Percentiles rank a stretch among this genome's conserved stretches.
These are phyloP conservation scores for Byssochlamys sp. DNA, from an alignment of 2,329 filamentous ascomycete genomes.

Conservation along the genomic window DNA sequence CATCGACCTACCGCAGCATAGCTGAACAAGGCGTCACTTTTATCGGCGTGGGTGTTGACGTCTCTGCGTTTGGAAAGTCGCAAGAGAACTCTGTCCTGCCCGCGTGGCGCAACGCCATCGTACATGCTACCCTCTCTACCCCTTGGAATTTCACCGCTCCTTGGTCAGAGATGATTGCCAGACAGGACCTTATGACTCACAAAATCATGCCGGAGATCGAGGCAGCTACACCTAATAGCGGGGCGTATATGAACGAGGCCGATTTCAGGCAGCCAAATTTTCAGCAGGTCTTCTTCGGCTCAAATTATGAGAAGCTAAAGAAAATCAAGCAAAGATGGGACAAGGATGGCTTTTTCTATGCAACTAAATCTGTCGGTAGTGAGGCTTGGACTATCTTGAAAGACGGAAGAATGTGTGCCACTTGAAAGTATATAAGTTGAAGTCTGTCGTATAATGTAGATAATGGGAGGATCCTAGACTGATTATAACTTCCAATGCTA, in stretches of 20 bases:
- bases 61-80: constrained; percentile 24
- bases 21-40: constrained; percentile 25
- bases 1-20: constrained; percentile 23
- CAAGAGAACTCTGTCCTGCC: constrained; percentile 33
- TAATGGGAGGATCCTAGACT: too few species aligned
- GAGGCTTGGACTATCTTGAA: constrained; percentile 23
- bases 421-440: not conserved
- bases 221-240: constrained; percentile 28
- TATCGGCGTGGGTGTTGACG: constrained; percentile 32
- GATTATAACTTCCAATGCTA: too few species aligned
- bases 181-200: constrained; percentile 32
- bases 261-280: constrained; percentile 34
- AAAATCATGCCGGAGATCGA: constrained; percentile 30
- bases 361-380: constrained; percentile 29
- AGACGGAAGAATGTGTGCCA: constrained; percentile 3
- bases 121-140: constrained; percentile 27
- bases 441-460: too few species aligned
- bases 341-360: constrained; percentile 33
- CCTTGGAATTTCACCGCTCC: constrained; percentile 31
- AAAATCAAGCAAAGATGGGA: constrained; percentile 35
- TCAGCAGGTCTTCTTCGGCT: constrained; percentile 34
- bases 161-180: constrained; percentile 25
- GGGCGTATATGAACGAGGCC: constrained; percentile 34
- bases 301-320: constrained; percentile 28
- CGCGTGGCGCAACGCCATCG: constrained; percentile 27